Percentiles rank a stretch among this genome's conserved stretches.
phyloP scores from a whole-genome alignment of 495 filamentous ascomycete species.

The Daldinia decipiens region DNA sequence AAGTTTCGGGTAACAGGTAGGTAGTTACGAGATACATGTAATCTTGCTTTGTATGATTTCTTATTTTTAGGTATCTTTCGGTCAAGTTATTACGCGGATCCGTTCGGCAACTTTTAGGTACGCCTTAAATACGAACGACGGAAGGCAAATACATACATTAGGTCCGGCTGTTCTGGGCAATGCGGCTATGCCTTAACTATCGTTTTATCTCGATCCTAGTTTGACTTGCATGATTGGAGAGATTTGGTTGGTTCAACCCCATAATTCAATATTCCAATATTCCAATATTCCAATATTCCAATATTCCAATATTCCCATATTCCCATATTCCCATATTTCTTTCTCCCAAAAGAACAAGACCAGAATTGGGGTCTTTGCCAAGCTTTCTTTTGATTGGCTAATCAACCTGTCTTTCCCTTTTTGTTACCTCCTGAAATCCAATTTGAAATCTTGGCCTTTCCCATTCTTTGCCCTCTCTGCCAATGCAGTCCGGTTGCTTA shows the following conservation, averaged over 20 bases:
- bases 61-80: neutral
- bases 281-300: neutral
- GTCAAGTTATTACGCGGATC: neutral
- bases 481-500: conserved; percentile 18
- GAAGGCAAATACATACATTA: conserved; percentile 10
- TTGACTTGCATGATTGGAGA: conserved; percentile 7
- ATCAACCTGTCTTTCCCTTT: conserved; percentile 15
- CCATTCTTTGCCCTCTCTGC: conserved; percentile 15
- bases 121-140: neutral
- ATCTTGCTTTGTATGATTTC: neutral
- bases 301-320: neutral
- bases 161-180: conserved; percentile 33
- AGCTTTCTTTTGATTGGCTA: neutral
- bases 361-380: conserved; percentile 18
- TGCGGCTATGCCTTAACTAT: conserved; percentile 38
- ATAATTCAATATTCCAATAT: neutral
- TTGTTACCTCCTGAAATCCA: conserved; percentile 40
- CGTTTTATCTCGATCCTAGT: neutral
- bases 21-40: neutral
- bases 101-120: neutral
- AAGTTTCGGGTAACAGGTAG: conserved; percentile 3
- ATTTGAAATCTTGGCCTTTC: conserved; percentile 26
- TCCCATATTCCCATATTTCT: neutral
- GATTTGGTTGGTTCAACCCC: neutral
- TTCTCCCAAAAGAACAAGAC: neutral